Evolutionary conservation across 148 eudicot species (phyloP), one percentile per base, ranked within the genome.

Genomic region (Spergularia marina): DNA sequence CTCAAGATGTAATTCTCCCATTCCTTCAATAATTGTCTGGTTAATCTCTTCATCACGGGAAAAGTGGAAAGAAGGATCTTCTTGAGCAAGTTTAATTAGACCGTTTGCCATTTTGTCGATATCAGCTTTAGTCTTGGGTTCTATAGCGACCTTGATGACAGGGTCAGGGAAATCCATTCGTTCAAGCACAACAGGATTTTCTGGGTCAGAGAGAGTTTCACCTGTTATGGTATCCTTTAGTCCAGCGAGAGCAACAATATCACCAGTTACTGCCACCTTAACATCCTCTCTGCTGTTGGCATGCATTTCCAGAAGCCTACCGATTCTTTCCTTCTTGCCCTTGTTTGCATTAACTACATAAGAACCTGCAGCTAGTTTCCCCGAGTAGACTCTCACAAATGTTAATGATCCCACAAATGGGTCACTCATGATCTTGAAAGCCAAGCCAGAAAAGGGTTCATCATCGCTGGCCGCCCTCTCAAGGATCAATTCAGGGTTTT

Each of bases 101-200:
- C 99, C 99, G 71, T 58, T 66, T 1, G 97, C 84, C 99, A 96
- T 92, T 82, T 82, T 92, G 81, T 96, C 99, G 68, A 92, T 80
- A 79, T 96, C 99, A 30, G 98, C 99, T 81, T 96, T 96, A 51
- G 99, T 96, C 81, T 92, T 96, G 39, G 99, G 99, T 69, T 96
- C 99, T 83, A 96, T 96, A 25, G 99, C 99, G 74, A 96, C 94
- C 90, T 96, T 96, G 15, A 96, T 96, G 57, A 92, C 99, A 75
- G 99, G 99, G 73, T 96, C 99, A 49, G 99, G 99, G 87, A 96
- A 96, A 61, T 92, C 98, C 99, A 96, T 96, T 53, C 99, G 87
- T 70, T 96, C 99, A 25, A 96, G 94, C 59, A 96, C 87, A 73
- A 96, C 66, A 25, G 98, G 93, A 44, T 85, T 82, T 17, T 91